Conservation (phyloP, 495 filamentous ascomycete species). For the Pyrenopolyporus hunteri region DNA sequence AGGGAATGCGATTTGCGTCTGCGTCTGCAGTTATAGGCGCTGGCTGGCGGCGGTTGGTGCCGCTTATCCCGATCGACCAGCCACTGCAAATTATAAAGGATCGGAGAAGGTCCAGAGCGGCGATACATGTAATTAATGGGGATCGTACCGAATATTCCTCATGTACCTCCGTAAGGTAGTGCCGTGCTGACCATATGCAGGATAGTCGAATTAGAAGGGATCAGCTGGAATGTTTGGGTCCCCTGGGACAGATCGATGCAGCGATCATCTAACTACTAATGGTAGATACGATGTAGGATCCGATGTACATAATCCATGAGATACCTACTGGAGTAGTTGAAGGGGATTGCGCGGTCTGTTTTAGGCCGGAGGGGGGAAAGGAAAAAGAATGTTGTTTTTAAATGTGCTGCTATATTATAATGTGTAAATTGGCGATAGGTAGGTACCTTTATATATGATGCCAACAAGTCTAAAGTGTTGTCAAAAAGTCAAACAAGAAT, state of each 20-base stretch:
- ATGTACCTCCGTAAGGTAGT: too few species aligned
- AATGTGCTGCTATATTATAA: too few species aligned
- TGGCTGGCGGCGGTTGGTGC: constrained; percentile 1
- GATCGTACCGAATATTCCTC: constrained; percentile 7
- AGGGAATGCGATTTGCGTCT: neutral
- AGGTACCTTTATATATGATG: too few species aligned
- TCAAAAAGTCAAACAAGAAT: too few species aligned
- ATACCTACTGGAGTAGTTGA: too few species aligned
- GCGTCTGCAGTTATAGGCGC: neutral
- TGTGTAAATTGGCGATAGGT: too few species aligned
- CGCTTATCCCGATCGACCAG: constrained; percentile 9
- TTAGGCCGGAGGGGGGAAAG: too few species aligned
- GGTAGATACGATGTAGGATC: neutral
- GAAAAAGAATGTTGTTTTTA: too few species aligned
- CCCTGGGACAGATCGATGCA: constrained; percentile 25
- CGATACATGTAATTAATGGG: constrained; percentile 17
- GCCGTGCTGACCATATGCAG: constrained; percentile 15
- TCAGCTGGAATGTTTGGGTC: constrained; percentile 22
- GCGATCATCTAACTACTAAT: constrained; percentile 22
- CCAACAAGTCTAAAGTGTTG: too few species aligned
- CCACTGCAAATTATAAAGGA: neutral
- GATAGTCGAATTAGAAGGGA: constrained; percentile 21
- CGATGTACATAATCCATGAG: neutral
- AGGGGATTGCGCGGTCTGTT: too few species aligned
- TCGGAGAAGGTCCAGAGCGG: neutral